phyloP scores from a whole-genome alignment of 2,329 filamentous ascomycete genomes.

The Arthrinium puccinioides region DNA sequence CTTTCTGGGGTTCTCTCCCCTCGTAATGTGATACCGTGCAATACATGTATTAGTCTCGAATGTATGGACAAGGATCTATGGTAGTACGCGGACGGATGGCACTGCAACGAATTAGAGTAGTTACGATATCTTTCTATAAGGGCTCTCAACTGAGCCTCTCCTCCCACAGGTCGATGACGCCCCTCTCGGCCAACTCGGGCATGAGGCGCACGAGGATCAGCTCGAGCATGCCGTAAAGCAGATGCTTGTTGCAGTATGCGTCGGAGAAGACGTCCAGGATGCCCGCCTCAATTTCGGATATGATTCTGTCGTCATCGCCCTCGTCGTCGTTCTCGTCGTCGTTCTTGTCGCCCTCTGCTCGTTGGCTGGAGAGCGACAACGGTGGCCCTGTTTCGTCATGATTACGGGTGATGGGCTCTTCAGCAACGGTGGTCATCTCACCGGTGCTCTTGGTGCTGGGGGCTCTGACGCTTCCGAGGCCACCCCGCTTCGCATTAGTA shows the following conservation, averaged over 20 bases:
- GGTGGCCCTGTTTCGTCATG: not conserved
- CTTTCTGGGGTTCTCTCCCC: too few species aligned
- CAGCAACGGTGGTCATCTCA: not conserved
- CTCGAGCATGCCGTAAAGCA: constrained; percentile 78
- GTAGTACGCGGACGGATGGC: too few species aligned
- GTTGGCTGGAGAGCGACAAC: not conserved
- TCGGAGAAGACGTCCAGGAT: constrained; percentile 72
- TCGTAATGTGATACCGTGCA: too few species aligned
- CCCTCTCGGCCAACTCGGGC: constrained; percentile 72
- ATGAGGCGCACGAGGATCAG: constrained; percentile 72
- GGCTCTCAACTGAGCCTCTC: constrained; percentile 56
- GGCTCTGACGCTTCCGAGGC: too few species aligned
- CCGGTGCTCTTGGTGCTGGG: not conserved
- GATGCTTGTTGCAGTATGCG: constrained; percentile 85
- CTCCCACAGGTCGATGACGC: constrained; percentile 64
- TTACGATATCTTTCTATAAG: too few species aligned
- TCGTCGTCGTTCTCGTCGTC: too few species aligned
- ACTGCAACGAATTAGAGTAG: too few species aligned
- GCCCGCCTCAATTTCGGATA: constrained; percentile 52
- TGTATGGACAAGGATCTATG: too few species aligned
- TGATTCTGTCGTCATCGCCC: constrained; percentile 37
- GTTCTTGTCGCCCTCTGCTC: too few species aligned
- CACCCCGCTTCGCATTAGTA: not conserved
- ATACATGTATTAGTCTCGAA: too few species aligned
- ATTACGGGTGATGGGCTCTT: not conserved